Conservation (phyloP, 805 yeast species). For the Diddensiella caesifluorescens region DNA sequence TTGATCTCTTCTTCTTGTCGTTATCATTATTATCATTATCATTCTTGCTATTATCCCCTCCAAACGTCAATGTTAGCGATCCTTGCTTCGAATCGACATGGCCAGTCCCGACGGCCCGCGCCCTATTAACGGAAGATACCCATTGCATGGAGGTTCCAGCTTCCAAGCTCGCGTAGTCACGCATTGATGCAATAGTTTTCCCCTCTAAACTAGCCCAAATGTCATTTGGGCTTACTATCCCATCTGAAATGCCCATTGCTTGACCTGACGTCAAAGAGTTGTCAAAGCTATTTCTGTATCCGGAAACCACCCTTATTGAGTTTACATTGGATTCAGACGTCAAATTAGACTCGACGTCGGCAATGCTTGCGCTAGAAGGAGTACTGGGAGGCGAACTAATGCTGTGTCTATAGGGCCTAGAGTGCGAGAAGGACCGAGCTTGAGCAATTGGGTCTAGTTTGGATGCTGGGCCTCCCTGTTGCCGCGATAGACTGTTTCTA, state of each 20-base stretch:
- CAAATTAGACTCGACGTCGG: too few species aligned
- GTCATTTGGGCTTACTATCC: slow-evolving; percentile 1
- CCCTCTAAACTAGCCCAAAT: slow-evolving; percentile 13
- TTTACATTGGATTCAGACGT: too few species aligned
- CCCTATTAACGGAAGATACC: slow-evolving; percentile 13
- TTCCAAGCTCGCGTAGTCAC: slow-evolving; percentile 7
- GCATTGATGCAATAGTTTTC: slow-evolving; percentile 12
- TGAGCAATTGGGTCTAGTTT: too few species aligned
- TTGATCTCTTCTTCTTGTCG: not conserved
- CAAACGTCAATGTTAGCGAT: slow-evolving; percentile 7
- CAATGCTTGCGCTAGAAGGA: too few species aligned
- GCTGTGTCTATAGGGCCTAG: too few species aligned
- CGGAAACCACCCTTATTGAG: too few species aligned
- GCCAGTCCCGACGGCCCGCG: slow-evolving; percentile 13
- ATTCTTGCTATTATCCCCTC: not conserved
- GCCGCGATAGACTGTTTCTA: slow-evolving; percentile 6
- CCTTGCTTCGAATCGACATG: slow-evolving; percentile 9
- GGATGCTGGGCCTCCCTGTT: not conserved
- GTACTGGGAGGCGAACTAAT: too few species aligned
- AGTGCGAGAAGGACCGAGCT: too few species aligned
- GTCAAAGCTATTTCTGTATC: not conserved
- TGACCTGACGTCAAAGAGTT: not conserved
- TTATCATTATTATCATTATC: not conserved
- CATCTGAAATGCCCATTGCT: not conserved
- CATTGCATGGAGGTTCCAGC: slow-evolving; percentile 19